Base-by-base conservation (phyloP, 148 eudicot genomes). In the Camellia granthamiana region DNA sequence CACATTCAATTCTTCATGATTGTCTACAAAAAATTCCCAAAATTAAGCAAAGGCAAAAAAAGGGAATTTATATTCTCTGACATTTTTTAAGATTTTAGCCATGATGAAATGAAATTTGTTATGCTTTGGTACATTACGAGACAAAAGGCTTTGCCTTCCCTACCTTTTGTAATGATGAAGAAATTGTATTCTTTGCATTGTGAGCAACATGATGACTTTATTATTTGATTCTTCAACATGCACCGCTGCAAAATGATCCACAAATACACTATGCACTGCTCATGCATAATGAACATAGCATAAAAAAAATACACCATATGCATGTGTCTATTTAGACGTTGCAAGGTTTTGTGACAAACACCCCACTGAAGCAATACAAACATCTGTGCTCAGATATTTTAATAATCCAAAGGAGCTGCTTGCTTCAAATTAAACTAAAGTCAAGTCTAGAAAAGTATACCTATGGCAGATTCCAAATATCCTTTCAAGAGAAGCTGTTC, bases 401-500 rank as follows among this genome's bases (percentile, higher is more conserved):
- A 12, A 69, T 19, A 13, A 52, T 58, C 15, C 15, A 44, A 58
- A 21, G 55, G 65, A 69, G 56, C 71, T 41, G 41, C 6, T 72
- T 66, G 58, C 46, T 55, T 42, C 78, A 21, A 18, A 54, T 67
- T 64, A 61, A 72, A 77, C 18, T 59, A 59, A 61, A 59, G 13
- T 54, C 47, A 67, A 47, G 52, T 41, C 9, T 13, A 46, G 66
- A 14, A 69, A 69, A 69, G 16, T 64, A 49, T 96, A 93, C 99
- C 99, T 86, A 86, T 73, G 72, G 79, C 69, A 82, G 91, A 89
- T 64, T 88, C 90, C 80, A 93, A 85, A 92, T 90, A 81, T 72
- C 91, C 90, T 85, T 90, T 89, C 88, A 96, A 84, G 73, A 88
- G 79, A 87, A 82, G 81, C 85, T 81, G 88, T 82, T 96, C 99